Conservation (phyloP, 768 basidiomycete species). For the Tephrocybe sp. region DNA sequence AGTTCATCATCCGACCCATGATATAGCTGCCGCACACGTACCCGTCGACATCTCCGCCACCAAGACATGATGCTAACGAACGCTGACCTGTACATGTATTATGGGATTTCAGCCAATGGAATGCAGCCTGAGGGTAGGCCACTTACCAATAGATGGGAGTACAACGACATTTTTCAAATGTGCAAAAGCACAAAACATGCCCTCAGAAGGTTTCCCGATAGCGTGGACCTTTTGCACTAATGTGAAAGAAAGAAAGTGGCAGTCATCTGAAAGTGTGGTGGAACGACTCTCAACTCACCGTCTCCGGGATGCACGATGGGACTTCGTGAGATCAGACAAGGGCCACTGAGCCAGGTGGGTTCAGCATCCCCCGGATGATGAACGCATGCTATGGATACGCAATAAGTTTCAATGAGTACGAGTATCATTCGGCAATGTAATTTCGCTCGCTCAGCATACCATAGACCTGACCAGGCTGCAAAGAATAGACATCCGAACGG, state of each 20-base stretch:
- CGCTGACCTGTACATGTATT: constrained; percentile 40
- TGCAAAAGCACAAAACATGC: constrained; percentile 51
- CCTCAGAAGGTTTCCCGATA: constrained; percentile 64
- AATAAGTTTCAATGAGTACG: no score
- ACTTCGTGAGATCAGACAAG: constrained; percentile 61
- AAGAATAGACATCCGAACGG: constrained; percentile 46
- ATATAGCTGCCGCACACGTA: constrained; percentile 24
- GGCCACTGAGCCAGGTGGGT: constrained; percentile 57
- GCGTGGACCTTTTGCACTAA: constrained; percentile 67
- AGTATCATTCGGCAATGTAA: no score
- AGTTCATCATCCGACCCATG: not conserved
- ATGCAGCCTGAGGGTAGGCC: not conserved
- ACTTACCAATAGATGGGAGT: constrained; percentile 57
- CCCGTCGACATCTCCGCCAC: constrained; percentile 79
- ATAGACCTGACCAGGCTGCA: constrained; percentile 60
- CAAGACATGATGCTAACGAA: constrained; percentile 67
- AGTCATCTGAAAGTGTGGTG: not conserved
- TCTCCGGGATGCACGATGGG: constrained; percentile 77
- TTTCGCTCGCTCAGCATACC: constrained; percentile 47
- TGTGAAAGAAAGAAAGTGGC: not conserved
- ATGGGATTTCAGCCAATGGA: not conserved
- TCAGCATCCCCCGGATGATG: constrained; percentile 46
- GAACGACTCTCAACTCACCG: constrained; percentile 39
- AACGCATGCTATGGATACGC: constrained; percentile 46
- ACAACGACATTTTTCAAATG: constrained; percentile 70